Conservation (phyloP, 768 basidiomycete genomes). For the Galerina sulciceps region DNA sequence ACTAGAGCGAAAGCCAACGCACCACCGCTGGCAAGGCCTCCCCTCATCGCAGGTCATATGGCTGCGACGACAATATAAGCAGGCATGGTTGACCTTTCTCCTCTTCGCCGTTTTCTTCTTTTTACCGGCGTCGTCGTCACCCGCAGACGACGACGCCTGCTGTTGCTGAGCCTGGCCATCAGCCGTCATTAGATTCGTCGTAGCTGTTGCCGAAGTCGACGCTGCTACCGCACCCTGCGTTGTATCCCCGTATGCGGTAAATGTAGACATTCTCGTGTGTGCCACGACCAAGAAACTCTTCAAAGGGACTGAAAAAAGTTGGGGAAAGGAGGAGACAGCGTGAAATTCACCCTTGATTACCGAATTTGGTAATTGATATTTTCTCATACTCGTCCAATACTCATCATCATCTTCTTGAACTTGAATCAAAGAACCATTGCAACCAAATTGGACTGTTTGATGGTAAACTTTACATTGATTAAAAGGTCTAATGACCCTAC, state of each 20-base stretch:
- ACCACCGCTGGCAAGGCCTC: slow-evolving; percentile 93
- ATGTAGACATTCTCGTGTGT: slow-evolving; percentile 17
- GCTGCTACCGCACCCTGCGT: slow-evolving; percentile 16
- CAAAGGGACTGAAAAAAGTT: background rate
- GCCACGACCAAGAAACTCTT: background rate
- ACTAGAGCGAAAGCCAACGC: slow-evolving; percentile 32
- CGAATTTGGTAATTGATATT: background rate
- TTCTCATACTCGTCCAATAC: background rate
- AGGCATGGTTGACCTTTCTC: slow-evolving; percentile 91
- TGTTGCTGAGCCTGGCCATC: slow-evolving; percentile 1
- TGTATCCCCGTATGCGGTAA: slow-evolving; percentile 25
- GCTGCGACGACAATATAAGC: slow-evolving; percentile 89
- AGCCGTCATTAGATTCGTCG: slow-evolving; percentile 6
- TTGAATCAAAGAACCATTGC: too few species aligned
- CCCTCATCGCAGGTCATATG: slow-evolving; percentile 94
- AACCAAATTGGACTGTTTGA: too few species aligned
- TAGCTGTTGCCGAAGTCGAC: slow-evolving; percentile 1
- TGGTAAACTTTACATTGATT: too few species aligned
- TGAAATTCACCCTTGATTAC: slow-evolving; percentile 1
- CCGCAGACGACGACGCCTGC: slow-evolving; percentile 10
- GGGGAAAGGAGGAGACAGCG: too few species aligned
- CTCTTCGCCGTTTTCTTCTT: slow-evolving; percentile 65
- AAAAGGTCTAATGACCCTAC: too few species aligned
- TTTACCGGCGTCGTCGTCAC: slow-evolving; percentile 41
- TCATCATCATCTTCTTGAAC: background rate